Evolutionary conservation across 2,329 filamentous ascomycete species (phyloP).

Genomic region (Leptographium wingfieldii): DNA sequence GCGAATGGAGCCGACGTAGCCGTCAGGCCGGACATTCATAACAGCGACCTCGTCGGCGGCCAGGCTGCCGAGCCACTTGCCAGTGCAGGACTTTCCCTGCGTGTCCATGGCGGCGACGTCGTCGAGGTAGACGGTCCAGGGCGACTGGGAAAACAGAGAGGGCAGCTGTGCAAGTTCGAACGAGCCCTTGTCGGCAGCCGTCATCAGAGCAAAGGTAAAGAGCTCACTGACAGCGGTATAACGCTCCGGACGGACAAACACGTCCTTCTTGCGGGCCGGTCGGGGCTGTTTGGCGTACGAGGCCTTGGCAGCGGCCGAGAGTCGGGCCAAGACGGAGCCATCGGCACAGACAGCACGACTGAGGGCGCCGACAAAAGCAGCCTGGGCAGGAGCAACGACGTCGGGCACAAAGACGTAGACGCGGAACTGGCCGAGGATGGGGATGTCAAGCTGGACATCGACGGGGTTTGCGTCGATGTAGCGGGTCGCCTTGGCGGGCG

Average conservation of each 20-base stretch:
- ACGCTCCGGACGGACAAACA: constrained; percentile 53
- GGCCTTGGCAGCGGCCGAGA: constrained; percentile 42
- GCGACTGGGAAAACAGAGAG: constrained; percentile 43
- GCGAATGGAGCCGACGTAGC: constrained; percentile 54
- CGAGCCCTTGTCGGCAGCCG: constrained; percentile 44
- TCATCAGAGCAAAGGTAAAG: constrained; percentile 58
- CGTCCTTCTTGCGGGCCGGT: constrained; percentile 43
- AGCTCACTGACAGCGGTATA: constrained; percentile 57
- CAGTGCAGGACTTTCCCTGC: constrained; percentile 39
- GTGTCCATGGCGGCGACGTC: constrained; percentile 44
- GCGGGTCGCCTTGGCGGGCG: constrained; percentile 57
- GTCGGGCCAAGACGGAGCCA: constrained; percentile 42
- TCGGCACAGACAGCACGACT: constrained; percentile 37
- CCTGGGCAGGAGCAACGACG: constrained; percentile 31
- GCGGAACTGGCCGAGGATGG: constrained; percentile 65
- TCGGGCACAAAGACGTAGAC: constrained; percentile 59
- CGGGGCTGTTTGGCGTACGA: constrained; percentile 50
- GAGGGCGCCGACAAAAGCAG: constrained; percentile 46
- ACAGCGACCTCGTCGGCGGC: constrained; percentile 44
- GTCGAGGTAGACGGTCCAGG: constrained; percentile 63
- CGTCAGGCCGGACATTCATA: constrained; percentile 58
- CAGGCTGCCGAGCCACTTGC: constrained; percentile 56
- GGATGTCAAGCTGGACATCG: constrained; percentile 65
- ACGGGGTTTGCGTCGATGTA: constrained; percentile 69
- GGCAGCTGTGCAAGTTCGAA: constrained; percentile 57